Base-by-base conservation (phyloP, 306 rosid species). In the Cucurbita moschata region DNA sequence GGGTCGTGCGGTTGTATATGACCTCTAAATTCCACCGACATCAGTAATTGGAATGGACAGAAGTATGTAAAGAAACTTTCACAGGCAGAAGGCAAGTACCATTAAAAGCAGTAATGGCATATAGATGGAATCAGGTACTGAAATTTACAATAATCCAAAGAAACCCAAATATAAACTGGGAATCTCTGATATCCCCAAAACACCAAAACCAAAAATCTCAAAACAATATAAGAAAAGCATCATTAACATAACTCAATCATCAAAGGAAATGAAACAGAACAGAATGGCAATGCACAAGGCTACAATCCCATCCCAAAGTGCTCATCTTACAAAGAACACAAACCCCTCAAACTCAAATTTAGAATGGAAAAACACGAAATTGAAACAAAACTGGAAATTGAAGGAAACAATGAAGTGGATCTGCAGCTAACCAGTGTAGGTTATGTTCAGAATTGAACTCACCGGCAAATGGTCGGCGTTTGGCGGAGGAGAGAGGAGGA, bases 391-490 rank as follows among this genome's bases (percentile, higher is more conserved):
- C 44, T 7, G 14, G 18, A 39, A 54, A 55, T 5, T 55, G 37
- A 21, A 47, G 65, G 6, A 72, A 73, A 30, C 3, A 40, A 12
- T 3, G 52, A 40, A 73, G 61, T n/a, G 10, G 54, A 14, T 12
- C 0, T 38, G 47, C 63, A 30, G n/a, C 11, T 35, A 0, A 58
- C 23, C 6, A 14, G 46, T 15, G 47, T 14, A 47, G 6, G 14
- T 6, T 19, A 73, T 19, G 21, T 10, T 6, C 1, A 12, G 47
- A 11, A 60, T 43, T 50, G 8, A 40, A 85, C 96, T 82, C 62
- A 89, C 97, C 71, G 70, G 84, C 43, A 77, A 72, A 74, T 72
- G 85, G 68, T 73, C 78, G 83, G 84, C 77, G 82, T 79, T 80
- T 88, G 89, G 74, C 47, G 81, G 81, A 82, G 81, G 79, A 82